Evolutionary conservation across 176 grass and related monocot genomes (phyloP).

Genomic region (Musa beccarii): DNA sequence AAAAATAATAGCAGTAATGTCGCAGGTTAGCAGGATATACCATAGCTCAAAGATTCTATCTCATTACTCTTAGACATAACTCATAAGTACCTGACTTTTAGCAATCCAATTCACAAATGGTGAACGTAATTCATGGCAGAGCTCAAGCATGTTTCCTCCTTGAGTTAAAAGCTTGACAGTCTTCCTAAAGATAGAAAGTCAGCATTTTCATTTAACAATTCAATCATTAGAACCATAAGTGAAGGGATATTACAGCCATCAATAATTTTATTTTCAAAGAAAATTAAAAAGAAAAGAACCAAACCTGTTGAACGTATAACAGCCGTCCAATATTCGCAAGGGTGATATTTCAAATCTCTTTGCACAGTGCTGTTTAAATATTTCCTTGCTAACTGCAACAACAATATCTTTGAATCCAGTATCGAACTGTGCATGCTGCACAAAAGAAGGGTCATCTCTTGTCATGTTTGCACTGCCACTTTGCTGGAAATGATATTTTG

Average conservation of each 20-base stretch:
- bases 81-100: conserved; percentile 54
- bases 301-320: conserved; percentile 57
- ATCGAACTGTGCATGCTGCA: conserved; percentile 28
- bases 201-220: conserved; percentile 2
- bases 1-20: background rate
- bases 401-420: conserved; percentile 68
- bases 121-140: conserved; percentile 73
- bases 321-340: conserved; percentile 46
- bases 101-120: conserved; percentile 67
- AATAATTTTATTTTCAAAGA: background rate
- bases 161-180: conserved; percentile 85
- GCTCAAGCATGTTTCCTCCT: conserved; percentile 94
- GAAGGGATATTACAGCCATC: background rate
- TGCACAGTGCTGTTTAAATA: conserved; percentile 87
- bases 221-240: conserved; percentile 5
- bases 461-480: conserved; percentile 42
- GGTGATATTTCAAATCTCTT: conserved; percentile 84
- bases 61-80: background rate
- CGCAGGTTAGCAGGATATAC: too few species aligned
- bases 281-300: conserved; percentile 13
- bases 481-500: conserved; percentile 56
- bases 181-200: conserved; percentile 39
- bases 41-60: background rate
- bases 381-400: conserved; percentile 82
- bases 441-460: conserved; percentile 29